A percentile compares a stretch with the other conserved stretches of the same genome.
These are phyloP conservation scores for Antitrichia curtipendula DNA, from an alignment of 225 moss, liverwort and hornwort genomes.

Conservation along the genomic window DNA sequence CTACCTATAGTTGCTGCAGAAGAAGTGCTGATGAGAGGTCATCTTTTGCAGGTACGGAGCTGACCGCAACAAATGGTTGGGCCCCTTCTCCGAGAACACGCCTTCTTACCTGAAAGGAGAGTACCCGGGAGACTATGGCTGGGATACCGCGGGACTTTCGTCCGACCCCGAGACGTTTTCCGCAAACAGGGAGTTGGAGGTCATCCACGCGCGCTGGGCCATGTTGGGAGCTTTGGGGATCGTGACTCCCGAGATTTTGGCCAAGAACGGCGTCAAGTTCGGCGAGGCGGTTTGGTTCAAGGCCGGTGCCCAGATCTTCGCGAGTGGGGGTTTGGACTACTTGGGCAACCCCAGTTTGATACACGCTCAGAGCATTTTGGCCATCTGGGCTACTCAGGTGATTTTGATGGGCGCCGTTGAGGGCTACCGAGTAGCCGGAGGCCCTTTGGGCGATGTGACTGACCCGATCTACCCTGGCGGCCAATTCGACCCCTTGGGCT, in stretches of 20 bases:
- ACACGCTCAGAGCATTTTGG: conserved; percentile 5
- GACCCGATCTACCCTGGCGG: conserved; percentile 19
- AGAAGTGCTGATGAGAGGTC: background rate
- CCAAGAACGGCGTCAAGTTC: background rate
- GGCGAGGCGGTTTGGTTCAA: background rate
- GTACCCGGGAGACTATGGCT: background rate
- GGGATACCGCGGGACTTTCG: background rate
- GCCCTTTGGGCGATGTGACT: background rate
- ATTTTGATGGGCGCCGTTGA: background rate
- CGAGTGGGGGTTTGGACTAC: background rate
- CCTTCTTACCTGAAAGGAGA: background rate
- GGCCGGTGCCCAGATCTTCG: conserved; percentile 7
- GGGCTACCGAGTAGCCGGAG: conserved; percentile 6
- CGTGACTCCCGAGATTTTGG: background rate
- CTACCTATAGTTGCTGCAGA: background rate
- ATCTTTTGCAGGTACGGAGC: background rate
- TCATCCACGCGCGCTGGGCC: background rate
- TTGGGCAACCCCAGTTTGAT: background rate
- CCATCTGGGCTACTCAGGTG: background rate
- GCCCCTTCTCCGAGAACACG: background rate
- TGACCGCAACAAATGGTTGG: background rate
- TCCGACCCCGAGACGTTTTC: background rate
- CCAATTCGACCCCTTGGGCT: background rate
- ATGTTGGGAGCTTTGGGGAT: background rate
- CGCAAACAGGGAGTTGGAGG: background rate